Evolutionary conservation across 495 filamentous ascomycete genomes (phyloP), one percentile per base, ranked within the genome.

Genomic region (Viridothelium virens): DNA sequence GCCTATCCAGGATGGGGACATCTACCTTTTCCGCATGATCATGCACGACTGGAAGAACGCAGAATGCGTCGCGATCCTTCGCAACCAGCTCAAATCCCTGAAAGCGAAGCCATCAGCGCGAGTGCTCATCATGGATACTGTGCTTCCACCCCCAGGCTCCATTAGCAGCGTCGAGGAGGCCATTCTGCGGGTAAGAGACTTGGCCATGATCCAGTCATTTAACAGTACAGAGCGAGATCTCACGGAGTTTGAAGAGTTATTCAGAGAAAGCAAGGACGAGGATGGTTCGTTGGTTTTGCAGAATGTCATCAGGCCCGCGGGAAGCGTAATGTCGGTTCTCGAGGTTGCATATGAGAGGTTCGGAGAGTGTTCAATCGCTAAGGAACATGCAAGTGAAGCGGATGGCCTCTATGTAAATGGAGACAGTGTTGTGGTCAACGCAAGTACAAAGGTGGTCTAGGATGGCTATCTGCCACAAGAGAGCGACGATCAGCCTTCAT

Each of bases 41-140:
- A 38, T 68, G n/a, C 66, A 63, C 38, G 48, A 67, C 33, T 67
- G 85, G 75, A 81, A 81, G 37, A 82, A 84, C 34, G 83, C 82
- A 38, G 86, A 86, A 68, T 80, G 81, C 1, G 66, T 82, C 25
- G 76, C 79, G 64, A 80, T 86, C 62, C 77, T 88, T 18, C 69
- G 73, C 63, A 77, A 76, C 64, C 69, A 86, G 36, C 77, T 85
- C 50, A 84, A 84, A 4, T 81, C 82, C 0, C 74, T 87, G 37
- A 86, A 83, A 37, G 10, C 68, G 46, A 64, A 68, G 70, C 75
- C 77, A 12, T 50, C 56, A 2, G 65, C 68, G 4, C 48, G 77
- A 59, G 71, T 85, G 59, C 62, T 84, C 2, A 74, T 80, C 50
- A 78, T 79, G 74, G 77, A 80, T 61, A 75, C 72, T 1, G 73